phyloP scores from a whole-genome alignment of 441 rosid species.

The Adansonia gregorii region DNA sequence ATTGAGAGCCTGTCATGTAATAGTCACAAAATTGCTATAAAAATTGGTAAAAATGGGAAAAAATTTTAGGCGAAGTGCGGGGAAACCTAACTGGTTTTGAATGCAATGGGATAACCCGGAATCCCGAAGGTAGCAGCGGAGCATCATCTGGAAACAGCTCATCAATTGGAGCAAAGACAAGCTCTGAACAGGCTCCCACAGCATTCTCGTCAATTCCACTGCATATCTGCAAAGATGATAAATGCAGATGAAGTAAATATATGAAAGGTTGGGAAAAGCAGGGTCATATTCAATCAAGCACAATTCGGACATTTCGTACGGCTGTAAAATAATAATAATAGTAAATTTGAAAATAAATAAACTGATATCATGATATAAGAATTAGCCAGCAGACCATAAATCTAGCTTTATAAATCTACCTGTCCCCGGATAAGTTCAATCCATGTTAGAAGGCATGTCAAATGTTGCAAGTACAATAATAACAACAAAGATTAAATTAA shows the following conservation, averaged over 20 bases:
- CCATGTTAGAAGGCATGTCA: not conserved
- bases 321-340: not conserved
- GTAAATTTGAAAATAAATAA: not conserved
- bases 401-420: not conserved
- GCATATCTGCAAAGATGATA: conserved; percentile 58
- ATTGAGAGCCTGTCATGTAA: no score
- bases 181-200: conserved; percentile 87
- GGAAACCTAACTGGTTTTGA: conserved; percentile 67
- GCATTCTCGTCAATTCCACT: conserved; percentile 94
- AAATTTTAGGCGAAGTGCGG: not conserved
- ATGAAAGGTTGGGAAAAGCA: not conserved
- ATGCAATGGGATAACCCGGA: conserved; percentile 87
- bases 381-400: not conserved
- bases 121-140: conserved; percentile 90
- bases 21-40: no score
- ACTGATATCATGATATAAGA: not conserved
- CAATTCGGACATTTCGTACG: not conserved
- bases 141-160: conserved; percentile 99
- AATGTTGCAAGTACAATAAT: not conserved
- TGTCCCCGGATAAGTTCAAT: not conserved
- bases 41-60: no score
- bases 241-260: not conserved
- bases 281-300: not conserved
- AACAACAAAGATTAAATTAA: not conserved
- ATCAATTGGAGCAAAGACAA: conserved; percentile 92